phyloP scores from a whole-genome alignment of 306 rosid species.

The Potentilla sterilis region DNA sequence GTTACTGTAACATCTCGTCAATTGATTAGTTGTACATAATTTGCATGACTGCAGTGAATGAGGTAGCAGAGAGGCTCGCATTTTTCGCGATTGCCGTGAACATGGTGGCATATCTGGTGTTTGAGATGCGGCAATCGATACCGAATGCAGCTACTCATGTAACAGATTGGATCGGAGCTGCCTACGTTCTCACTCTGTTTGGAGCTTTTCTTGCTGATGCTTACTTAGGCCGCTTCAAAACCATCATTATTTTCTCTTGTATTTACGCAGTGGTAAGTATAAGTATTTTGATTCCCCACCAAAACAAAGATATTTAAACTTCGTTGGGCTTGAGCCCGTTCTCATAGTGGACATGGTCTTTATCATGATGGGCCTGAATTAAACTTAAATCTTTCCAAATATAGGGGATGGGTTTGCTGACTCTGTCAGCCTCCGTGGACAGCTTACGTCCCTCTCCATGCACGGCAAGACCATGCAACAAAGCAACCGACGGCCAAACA shows the following conservation, averaged over 20 bases:
- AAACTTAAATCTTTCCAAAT: neutral
- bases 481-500: constrained; percentile 37
- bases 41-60: constrained; percentile 35
- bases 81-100: constrained; percentile 51
- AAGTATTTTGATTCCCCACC: too few species aligned
- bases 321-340: neutral
- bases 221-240: constrained; percentile 59
- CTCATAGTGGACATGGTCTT: too few species aligned
- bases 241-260: constrained; percentile 48
- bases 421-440: constrained; percentile 44
- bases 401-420: constrained; percentile 53
- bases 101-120: constrained; percentile 46
- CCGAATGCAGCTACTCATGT: constrained; percentile 52
- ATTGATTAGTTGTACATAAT: neutral
- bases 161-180: constrained; percentile 61
- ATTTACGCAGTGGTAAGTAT: constrained; percentile 40
- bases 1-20: neutral
- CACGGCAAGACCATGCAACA: constrained; percentile 30
- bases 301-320: neutral
- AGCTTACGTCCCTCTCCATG: constrained; percentile 44
- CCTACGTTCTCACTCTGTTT: constrained; percentile 42
- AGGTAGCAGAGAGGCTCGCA: constrained; percentile 57
- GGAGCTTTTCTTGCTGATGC: constrained; percentile 66
- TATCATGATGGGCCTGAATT: neutral
- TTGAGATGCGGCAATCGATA: constrained; percentile 44